These are phyloP conservation scores for Anacardium occidentale DNA, from an alignment of 345 rosid species.

Conservation along the genomic window DNA sequence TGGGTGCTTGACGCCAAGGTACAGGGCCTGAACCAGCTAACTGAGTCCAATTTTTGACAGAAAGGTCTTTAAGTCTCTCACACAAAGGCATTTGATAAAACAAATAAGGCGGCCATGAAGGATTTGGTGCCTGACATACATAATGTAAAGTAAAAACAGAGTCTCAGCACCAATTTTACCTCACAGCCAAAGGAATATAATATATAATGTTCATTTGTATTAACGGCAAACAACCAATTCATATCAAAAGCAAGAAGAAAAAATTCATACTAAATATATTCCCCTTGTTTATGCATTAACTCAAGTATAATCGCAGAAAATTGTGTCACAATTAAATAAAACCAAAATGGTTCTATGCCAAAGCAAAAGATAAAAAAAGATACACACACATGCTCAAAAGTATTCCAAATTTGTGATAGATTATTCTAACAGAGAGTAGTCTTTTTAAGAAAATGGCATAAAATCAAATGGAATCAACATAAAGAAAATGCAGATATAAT, in stretches of 20 bases:
- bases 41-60: slow-evolving; percentile 62
- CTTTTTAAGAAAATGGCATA: no score
- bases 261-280: background rate
- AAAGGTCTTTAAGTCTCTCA: slow-evolving; percentile 52
- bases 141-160: slow-evolving; percentile 9
- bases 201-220: background rate
- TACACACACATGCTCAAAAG: background rate
- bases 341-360: background rate
- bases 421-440: background rate
- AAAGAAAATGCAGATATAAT: background rate
- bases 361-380: background rate
- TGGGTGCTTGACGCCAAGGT: slow-evolving; percentile 79
- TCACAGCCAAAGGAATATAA: background rate
- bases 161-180: background rate
- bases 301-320: background rate
- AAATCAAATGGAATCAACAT: background rate
- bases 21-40: slow-evolving; percentile 74
- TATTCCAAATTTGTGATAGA: background rate
- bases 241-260: background rate
- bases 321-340: background rate
- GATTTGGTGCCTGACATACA: slow-evolving; percentile 54
- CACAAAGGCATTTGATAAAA: slow-evolving; percentile 43
- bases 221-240: background rate
- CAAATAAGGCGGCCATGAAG: slow-evolving; percentile 48
- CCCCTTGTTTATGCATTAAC: background rate